Conservation (phyloP, 129 eudicot species). For the Dittrichia graveolens region DNA sequence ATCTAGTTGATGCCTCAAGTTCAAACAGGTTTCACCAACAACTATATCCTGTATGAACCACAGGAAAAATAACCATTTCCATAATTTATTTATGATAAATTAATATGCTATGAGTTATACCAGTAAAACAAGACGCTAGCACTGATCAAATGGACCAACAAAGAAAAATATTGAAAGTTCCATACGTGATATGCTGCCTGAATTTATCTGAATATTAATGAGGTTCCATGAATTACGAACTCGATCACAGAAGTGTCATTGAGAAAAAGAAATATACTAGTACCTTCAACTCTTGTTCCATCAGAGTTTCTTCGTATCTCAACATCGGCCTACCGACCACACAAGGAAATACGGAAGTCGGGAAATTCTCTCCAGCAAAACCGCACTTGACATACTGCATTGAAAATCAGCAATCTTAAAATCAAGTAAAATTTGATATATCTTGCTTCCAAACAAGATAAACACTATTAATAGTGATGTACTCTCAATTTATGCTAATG, state of each 20-base stretch:
- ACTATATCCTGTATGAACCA: conserved; percentile 59
- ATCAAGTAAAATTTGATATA: not conserved
- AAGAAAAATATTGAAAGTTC: not conserved
- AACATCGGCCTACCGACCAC: conserved; percentile 97
- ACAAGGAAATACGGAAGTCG: conserved; percentile 96
- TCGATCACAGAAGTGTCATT: not conserved
- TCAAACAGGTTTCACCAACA: conserved; percentile 86
- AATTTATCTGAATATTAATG: not conserved
- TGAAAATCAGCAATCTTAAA: conserved; percentile 17
- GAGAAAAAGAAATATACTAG: not conserved
- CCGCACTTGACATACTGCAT: conserved; percentile 72
- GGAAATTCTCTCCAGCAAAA: conserved; percentile 97
- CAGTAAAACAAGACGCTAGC: conserved; percentile 9
- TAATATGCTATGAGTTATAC: not conserved
- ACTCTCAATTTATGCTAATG: conserved; percentile 4
- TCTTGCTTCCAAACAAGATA: not conserved
- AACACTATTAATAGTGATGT: not conserved
- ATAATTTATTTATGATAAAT: not conserved
- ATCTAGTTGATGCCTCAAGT: conserved; percentile 84
- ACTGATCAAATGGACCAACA: not conserved
- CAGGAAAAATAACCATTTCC: not conserved
- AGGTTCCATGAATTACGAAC: not conserved
- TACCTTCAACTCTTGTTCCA: conserved; percentile 95
- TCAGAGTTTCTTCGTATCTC: conserved; percentile 86
- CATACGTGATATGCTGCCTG: not conserved